A percentile compares a stretch with the other conserved stretches of the same genome.
These are phyloP conservation scores for Tetracladium marchalianum DNA, from an alignment of 495 filamentous ascomycete genomes.

Conservation along the genomic window DNA sequence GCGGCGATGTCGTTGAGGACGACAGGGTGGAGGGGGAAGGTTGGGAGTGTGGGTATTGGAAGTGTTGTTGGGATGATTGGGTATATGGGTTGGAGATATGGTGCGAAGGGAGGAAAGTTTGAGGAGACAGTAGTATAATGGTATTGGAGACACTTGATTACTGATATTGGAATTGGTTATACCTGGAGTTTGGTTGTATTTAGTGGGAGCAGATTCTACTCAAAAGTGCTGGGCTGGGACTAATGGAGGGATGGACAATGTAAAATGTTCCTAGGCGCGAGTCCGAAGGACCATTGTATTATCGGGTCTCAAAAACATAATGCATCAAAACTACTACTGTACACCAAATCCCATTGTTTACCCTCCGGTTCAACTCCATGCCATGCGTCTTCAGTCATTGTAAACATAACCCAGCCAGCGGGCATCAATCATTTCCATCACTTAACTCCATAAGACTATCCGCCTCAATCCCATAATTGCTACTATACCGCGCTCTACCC, in stretches of 20 bases:
- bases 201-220: too few species aligned
- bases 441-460: slow-evolving; percentile 21
- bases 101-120: slow-evolving; percentile 22
- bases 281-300: too few species aligned
- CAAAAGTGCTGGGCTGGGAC: too few species aligned
- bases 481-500: slow-evolving; percentile 10
- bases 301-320: too few species aligned
- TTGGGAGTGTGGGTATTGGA: slow-evolving; percentile 30
- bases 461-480: slow-evolving; percentile 9
- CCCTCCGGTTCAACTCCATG: too few species aligned
- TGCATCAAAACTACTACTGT: too few species aligned
- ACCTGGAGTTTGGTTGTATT: too few species aligned
- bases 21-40: slow-evolving; percentile 23
- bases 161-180: too few species aligned
- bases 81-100: slow-evolving; percentile 24
- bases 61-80: slow-evolving; percentile 7
- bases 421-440: slow-evolving; percentile 17
- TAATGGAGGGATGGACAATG: too few species aligned
- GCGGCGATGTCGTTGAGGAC: slow-evolving; percentile 16
- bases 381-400: too few species aligned
- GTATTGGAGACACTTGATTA: too few species aligned
- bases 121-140: slow-evolving; percentile 3
- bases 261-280: too few species aligned
- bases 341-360: neutral
- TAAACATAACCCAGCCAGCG: neutral